A percentile compares a stretch with the other conserved stretches of the same genome.
Evolutionary conservation across 2,329 filamentous ascomycete genomes (phyloP).

Genomic region (Escovopsis sp.): DNA sequence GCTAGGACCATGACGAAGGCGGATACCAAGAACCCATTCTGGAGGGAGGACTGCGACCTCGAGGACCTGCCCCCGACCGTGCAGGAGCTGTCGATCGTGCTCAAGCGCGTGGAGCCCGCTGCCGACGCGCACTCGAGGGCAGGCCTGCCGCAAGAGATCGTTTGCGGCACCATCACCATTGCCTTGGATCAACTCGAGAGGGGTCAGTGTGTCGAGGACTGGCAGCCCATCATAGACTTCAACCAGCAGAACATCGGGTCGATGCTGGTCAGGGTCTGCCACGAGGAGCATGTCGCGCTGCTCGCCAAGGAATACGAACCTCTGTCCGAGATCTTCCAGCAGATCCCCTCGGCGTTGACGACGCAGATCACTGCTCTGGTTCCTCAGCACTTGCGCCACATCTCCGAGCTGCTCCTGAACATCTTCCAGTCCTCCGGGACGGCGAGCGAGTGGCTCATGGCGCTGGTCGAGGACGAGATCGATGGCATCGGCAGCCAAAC

Average conservation of each 20-base stretch:
- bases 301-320: conserved; percentile 73
- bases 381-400: conserved; percentile 59
- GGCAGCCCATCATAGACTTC: conserved; percentile 70
- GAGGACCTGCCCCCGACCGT: conserved; percentile 54
- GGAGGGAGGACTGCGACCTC: conserved; percentile 71
- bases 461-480: conserved; percentile 90
- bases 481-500: conserved; percentile 79
- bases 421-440: conserved; percentile 88
- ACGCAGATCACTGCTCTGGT: conserved; percentile 69
- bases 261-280: conserved; percentile 66
- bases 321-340: conserved; percentile 69
- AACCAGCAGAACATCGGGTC: conserved; percentile 65
- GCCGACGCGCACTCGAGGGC: conserved; percentile 26
- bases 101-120: conserved; percentile 50
- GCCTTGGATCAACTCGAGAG: conserved; percentile 64
- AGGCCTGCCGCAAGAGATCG: conserved; percentile 31
- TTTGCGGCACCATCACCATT: conserved; percentile 66
- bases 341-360: conserved; percentile 71
- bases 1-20: conserved; percentile 59
- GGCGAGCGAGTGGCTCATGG: conserved; percentile 79
- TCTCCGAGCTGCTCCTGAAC: conserved; percentile 79
- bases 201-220: conserved; percentile 69
- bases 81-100: conserved; percentile 52
- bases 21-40: conserved; percentile 62
- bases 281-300: conserved; percentile 82